Conservation (phyloP, 2,329 filamentous ascomycete genomes). For the Diaporthe sp. region DNA sequence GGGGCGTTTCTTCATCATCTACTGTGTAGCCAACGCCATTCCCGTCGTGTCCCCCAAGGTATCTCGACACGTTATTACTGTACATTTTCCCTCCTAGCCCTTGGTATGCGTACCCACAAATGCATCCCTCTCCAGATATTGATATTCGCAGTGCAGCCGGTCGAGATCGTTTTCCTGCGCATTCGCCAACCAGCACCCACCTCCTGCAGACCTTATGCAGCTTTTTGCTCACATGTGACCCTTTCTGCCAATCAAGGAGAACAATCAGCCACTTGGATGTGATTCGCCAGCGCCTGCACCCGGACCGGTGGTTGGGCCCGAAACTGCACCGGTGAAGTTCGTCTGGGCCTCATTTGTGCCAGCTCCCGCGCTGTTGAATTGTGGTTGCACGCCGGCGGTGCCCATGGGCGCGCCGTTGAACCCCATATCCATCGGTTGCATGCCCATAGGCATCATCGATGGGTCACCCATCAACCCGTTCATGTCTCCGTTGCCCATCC, state of each 20-base stretch:
- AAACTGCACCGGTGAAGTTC: slow-evolving; percentile 7
- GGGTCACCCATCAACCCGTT: slow-evolving; percentile 40
- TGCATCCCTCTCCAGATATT: not conserved
- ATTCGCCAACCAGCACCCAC: not conserved
- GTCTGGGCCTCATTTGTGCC: slow-evolving; percentile 10
- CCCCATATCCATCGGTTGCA: slow-evolving; percentile 38
- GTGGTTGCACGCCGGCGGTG: slow-evolving; percentile 20
- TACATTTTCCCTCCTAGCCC: slow-evolving; percentile 32
- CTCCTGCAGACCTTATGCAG: not conserved
- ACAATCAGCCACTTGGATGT: slow-evolving; percentile 20
- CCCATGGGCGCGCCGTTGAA: slow-evolving; percentile 27
- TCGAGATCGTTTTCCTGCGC: not conserved
- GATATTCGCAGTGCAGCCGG: slow-evolving; percentile 7
- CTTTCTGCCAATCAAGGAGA: not conserved
- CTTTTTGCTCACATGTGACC: not conserved
- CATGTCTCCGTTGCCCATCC: slow-evolving; percentile 38
- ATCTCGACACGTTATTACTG: slow-evolving; percentile 27
- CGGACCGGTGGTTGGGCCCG: slow-evolving; percentile 9
- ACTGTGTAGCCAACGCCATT: slow-evolving; percentile 13
- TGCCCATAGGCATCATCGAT: slow-evolving; percentile 39
- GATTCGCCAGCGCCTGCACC: not conserved
- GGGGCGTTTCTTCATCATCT: slow-evolving; percentile 24
- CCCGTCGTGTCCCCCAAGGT: slow-evolving; percentile 19
- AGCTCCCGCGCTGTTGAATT: slow-evolving; percentile 13
- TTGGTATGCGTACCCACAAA: not conserved